Base-by-base conservation (phyloP, 2,329 filamentous ascomycete genomes). In the Apiospora hydei region DNA sequence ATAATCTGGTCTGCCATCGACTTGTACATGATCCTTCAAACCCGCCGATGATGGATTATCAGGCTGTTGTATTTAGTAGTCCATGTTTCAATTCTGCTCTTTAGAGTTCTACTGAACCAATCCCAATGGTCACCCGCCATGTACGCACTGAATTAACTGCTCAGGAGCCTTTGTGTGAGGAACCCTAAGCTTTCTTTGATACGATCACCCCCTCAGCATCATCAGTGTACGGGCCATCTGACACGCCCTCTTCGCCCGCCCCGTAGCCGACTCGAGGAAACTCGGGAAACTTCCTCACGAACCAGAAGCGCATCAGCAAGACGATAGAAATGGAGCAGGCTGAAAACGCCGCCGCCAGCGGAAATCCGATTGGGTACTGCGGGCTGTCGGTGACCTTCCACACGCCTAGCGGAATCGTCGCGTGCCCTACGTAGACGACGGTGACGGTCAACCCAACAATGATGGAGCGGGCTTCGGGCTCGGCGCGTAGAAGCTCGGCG, bases 371-470 rank as follows among this genome's bases (percentile, higher is more conserved):
- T 0, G 81, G 81, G 49, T 83, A 83, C 3, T 74, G 72, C 0
- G 82, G 81, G 0, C 81, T 77, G 61, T 83, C 82, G 0, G 77
- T 75, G 0, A 82, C 81, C 26, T 79, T 77, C 70, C 81, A 83
- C 0, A 80, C 81, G 0, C 82, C 76, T 41, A 83, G 76, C 0
- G 82, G 82, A 4, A 83, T 82, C 0, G 82, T 83, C 1, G 82
- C 82, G 21, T 83, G 82, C 0, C 82, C 82, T 2, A 82, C 73
- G 43, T 83, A 83, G 0, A 83, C 81, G 3, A 83, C 72, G 8
- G 80, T 83, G n/a, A 83, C 80, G 0, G 81, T 82, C 8, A 82
- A 64, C 0, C 80, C 82, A 13, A 83, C 81, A 7, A 82, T 75
- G 30, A 83, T 80, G 0, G 81, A 78, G 13, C 81, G 75, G 4